Base-by-base conservation (phyloP, 495 filamentous ascomycete genomes). In the Aspergillus leporis region DNA sequence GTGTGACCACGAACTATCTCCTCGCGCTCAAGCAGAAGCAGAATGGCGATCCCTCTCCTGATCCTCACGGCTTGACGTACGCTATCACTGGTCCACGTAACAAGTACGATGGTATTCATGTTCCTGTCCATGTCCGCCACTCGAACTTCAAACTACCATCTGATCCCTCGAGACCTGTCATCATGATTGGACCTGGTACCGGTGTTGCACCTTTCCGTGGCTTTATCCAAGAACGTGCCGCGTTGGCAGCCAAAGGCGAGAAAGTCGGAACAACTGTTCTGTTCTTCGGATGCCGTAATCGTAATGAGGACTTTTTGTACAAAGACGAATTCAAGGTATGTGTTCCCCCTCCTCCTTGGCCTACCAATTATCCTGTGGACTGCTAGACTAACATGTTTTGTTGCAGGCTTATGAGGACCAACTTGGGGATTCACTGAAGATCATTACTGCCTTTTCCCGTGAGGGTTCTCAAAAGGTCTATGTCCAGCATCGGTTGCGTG, bases 101-200 rank as follows among this genome's bases (percentile, higher is more conserved):
- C 80, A 96, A 94, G 75, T 98, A 97, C 72, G 90, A 97, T 70
- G 95, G 95, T 53, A 87, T 97, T 62, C 93, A 97, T 65, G 88
- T 98, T 5, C 94, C 95, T 4, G 91, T 98, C 22, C 95, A 98
- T 72, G 86, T 98, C 51, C 90, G 94, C 56, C 92, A 97, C 78
- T 99, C 94, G 48, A 99, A 99, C 79, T 99, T 99, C 85, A 97
- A 97, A 77, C 83, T 99, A 22, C 94, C 94, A 34, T 97, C 93
- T 38, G 94, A 99, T 64, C 93, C 94, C 7, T 83, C 90, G 19
- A 93, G 92, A 74, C 94, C 94, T 21, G 80, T 99, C 60, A 94
- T 99, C 72, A 90, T 97, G 86, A 83, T 99, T 69, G 94, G 94
- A 34, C 94, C 94, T 19, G 94, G 94, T 66, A 97, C 95, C 58